phyloP scores from a whole-genome alignment of 192 early-diverging fungal genomes.

The Dissophora ornata region DNA sequence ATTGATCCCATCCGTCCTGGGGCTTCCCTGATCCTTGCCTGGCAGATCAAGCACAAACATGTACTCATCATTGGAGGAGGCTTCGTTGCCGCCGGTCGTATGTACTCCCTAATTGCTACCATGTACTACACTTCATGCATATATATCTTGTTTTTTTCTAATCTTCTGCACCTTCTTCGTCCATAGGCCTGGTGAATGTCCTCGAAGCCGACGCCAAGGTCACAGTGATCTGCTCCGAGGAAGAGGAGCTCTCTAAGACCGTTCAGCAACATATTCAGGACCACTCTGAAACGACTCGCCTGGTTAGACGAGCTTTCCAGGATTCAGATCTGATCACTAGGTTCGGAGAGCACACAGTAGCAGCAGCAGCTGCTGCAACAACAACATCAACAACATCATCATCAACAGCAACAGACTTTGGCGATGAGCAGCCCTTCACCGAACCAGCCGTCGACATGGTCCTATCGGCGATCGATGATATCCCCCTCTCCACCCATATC shows the following conservation, averaged over 20 bases:
- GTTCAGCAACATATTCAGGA: constrained; percentile 69
- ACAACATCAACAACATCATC: neutral
- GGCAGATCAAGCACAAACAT: constrained; percentile 76
- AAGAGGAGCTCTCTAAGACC: constrained; percentile 69
- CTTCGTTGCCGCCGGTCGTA: constrained; percentile 83
- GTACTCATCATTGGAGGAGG: constrained; percentile 94
- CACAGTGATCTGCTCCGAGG: constrained; percentile 77
- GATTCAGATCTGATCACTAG: constrained; percentile 58
- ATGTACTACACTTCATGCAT: too few species aligned
- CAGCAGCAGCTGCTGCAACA: neutral
- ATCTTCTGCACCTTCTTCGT: neutral
- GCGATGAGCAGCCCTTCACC: neutral
- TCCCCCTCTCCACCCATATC: constrained; percentile 75
- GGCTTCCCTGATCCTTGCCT: constrained; percentile 87
- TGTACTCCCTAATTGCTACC: constrained; percentile 2
- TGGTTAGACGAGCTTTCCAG: constrained; percentile 57
- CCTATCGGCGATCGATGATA: constrained; percentile 80
- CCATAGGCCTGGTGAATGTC: constrained; percentile 69
- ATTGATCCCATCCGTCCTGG: constrained; percentile 65
- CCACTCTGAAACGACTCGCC: constrained; percentile 63
- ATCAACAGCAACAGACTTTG: neutral
- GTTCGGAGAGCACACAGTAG: constrained; percentile 29
- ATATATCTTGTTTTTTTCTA: neutral
- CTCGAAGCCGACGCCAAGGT: constrained; percentile 84
- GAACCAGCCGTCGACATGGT: constrained; percentile 70